A percentile compares a stretch with the other conserved stretches of the same genome.
Conservation (phyloP, 495 filamentous ascomycete species). For the Aspergillus bridgeri region DNA sequence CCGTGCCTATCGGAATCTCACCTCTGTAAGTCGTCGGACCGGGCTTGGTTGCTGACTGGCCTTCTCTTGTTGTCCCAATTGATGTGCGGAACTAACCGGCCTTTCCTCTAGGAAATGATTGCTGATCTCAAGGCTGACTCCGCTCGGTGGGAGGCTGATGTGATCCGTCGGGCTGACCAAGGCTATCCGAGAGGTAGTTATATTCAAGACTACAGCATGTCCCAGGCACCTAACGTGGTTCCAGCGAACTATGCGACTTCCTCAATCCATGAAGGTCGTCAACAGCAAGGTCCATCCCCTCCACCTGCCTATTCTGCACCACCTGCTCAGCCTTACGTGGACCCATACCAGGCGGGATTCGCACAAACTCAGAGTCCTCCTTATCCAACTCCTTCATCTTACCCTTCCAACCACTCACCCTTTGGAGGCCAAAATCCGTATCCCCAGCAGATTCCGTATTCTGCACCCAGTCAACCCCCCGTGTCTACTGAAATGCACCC, state of each 20-base stretch:
- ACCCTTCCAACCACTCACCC: slow-evolving; percentile 39
- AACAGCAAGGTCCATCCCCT: slow-evolving; percentile 38
- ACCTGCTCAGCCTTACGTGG: slow-evolving; percentile 35
- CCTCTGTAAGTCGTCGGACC: slow-evolving; percentile 60
- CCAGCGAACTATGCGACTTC: slow-evolving; percentile 35
- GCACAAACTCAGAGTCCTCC: slow-evolving; percentile 35
- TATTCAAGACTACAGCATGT: slow-evolving; percentile 40
- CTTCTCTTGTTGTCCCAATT: neutral
- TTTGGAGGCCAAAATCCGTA: slow-evolving; percentile 35
- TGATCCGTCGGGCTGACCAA: slow-evolving; percentile 48
- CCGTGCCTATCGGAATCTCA: slow-evolving; percentile 82
- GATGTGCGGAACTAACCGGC: slow-evolving; percentile 18
- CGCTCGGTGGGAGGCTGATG: slow-evolving; percentile 71
- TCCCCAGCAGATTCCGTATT: slow-evolving; percentile 36
- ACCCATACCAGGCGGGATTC: slow-evolving; percentile 38
- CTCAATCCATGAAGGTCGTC: slow-evolving; percentile 36
- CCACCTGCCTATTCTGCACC: slow-evolving; percentile 39
- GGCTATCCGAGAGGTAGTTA: slow-evolving; percentile 48
- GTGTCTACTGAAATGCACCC: slow-evolving; percentile 41
- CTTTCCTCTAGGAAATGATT: slow-evolving; percentile 71
- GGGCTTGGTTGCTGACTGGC: neutral
- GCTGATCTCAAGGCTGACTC: slow-evolving; percentile 82
- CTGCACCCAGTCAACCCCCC: slow-evolving; percentile 35
- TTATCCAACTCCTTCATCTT: slow-evolving; percentile 32
- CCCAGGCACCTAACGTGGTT: slow-evolving; percentile 37